Evolutionary conservation across 257 asterid genomes (phyloP).

Genomic region (Solanum pimpinellifolium): DNA sequence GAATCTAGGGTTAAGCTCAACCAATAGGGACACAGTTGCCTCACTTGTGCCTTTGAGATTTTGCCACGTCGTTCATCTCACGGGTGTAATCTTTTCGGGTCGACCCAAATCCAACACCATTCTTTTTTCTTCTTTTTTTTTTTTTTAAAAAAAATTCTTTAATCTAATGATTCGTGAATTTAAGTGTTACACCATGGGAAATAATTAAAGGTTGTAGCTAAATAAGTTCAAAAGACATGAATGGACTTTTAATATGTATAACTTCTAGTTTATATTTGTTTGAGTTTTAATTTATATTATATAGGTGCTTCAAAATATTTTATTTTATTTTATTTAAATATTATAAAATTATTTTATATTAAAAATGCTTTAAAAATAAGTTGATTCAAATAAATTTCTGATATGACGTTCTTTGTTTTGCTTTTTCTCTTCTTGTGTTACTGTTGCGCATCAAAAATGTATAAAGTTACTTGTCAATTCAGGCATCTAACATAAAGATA

Average conservation of each 20-base stretch:
- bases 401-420: background rate
- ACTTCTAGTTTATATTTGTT: background rate
- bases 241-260: background rate
- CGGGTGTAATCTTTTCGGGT: background rate
- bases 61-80: background rate
- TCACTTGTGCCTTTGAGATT: background rate
- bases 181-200: background rate
- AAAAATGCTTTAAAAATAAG: rapidly evolving
- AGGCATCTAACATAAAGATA: background rate
- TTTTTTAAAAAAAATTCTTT: background rate
- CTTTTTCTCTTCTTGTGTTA: background rate
- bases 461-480: background rate
- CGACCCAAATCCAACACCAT: background rate
- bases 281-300: background rate
- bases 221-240: background rate
- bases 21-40: background rate
- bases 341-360: background rate
- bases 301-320: background rate
- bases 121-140: too few relatives aligned
- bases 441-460: background rate
- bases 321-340: background rate
- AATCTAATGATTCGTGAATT: background rate
- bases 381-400: background rate
- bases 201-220: background rate
- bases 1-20: conserved; percentile 5